phyloP scores from a whole-genome alignment of 2,329 filamentous ascomycete genomes.

The Pyricularia pennisetigena region DNA sequence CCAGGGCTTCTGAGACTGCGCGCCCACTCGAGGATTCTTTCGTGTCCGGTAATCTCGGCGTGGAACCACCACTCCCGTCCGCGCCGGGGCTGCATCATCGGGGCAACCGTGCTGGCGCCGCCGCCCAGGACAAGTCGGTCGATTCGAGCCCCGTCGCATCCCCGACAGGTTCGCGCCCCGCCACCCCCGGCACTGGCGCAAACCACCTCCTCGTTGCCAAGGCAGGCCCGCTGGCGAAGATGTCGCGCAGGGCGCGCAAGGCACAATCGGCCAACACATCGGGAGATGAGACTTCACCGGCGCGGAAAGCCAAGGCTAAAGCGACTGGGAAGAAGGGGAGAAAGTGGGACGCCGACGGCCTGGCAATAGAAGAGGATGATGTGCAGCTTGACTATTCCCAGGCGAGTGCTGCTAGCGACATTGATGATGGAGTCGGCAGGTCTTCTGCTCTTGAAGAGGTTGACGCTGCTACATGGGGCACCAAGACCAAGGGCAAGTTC shows the following conservation, averaged over 20 bases:
- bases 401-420: slow-evolving; percentile 40
- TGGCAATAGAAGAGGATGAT: slow-evolving; percentile 73
- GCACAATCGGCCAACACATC: slow-evolving; percentile 53
- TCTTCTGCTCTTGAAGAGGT: slow-evolving; percentile 61
- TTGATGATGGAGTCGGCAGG: slow-evolving; percentile 40
- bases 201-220: slow-evolving; percentile 60
- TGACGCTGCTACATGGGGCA: slow-evolving; percentile 74
- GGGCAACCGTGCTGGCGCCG: slow-evolving; percentile 18
- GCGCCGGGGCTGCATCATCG: slow-evolving; percentile 31
- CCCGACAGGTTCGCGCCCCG: slow-evolving; percentile 69
- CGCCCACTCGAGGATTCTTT: slow-evolving; percentile 21
- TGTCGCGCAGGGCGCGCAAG: slow-evolving; percentile 71
- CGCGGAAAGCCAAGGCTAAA: slow-evolving; percentile 46
- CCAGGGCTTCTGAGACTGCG: slow-evolving; percentile 8
- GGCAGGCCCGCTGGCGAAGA: slow-evolving; percentile 61
- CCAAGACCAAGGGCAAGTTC: slow-evolving; percentile 83
- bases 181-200: slow-evolving; percentile 55
- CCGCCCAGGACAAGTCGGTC: slow-evolving; percentile 35
- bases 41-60: slow-evolving; percentile 23
- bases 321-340: slow-evolving; percentile 66
- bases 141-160: slow-evolving; percentile 62
- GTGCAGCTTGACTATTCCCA: slow-evolving; percentile 86
- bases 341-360: slow-evolving; percentile 85
- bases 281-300: slow-evolving; percentile 61
- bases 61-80: slow-evolving; percentile 28